A percentile compares a stretch with the other conserved stretches of the same genome.
Evolutionary conservation across 2,329 filamentous ascomycete species (phyloP).

Genomic region (Aspergillus transmontanensis): DNA sequence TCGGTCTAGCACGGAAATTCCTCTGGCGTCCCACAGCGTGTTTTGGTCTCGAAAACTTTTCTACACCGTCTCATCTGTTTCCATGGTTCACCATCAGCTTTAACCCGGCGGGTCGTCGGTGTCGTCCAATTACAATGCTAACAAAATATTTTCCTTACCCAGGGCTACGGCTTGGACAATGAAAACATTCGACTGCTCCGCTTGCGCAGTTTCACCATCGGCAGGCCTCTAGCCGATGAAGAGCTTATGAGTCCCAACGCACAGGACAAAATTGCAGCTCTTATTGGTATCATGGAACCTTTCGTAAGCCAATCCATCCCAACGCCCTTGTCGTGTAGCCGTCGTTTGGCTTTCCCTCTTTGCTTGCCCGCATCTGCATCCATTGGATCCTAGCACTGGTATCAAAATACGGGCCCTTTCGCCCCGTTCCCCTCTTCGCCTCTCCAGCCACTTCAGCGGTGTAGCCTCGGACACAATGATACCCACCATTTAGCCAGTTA

Average conservation of each 20-base stretch:
- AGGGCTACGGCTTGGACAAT: constrained; percentile 77
- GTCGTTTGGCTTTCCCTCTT: constrained; percentile 25
- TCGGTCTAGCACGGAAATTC: constrained; percentile 19
- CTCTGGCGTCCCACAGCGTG: constrained; percentile 19
- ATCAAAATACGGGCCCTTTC: constrained; percentile 19
- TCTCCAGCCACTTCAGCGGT: constrained; percentile 23
- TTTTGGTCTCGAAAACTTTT: constrained; percentile 27
- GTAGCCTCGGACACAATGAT: constrained; percentile 20
- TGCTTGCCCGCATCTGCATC: constrained; percentile 26
- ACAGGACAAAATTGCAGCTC: constrained; percentile 64
- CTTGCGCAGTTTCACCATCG: constrained; percentile 76
- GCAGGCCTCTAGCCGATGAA: constrained; percentile 66
- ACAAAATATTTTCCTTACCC: constrained; percentile 25
- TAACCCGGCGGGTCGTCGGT: constrained; percentile 18
- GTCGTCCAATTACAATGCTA: constrained; percentile 22
- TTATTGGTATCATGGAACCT: constrained; percentile 70
- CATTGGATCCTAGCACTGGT: constrained; percentile 26
- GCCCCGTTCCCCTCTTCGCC: constrained; percentile 16
- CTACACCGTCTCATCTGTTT: constrained; percentile 38
- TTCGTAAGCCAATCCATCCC: constrained; percentile 72
- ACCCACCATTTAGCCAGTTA: constrained; percentile 18
- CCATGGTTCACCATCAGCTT: constrained; percentile 41
- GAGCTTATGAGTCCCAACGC: constrained; percentile 65
- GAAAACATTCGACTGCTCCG: constrained; percentile 78
- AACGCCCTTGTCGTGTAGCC: constrained; percentile 21